Percentiles rank a stretch among this genome's conserved stretches.
These are phyloP conservation scores for Trypanosoma avium DNA, from an alignment of 208 protist genomes.

Conservation along the genomic window DNA sequence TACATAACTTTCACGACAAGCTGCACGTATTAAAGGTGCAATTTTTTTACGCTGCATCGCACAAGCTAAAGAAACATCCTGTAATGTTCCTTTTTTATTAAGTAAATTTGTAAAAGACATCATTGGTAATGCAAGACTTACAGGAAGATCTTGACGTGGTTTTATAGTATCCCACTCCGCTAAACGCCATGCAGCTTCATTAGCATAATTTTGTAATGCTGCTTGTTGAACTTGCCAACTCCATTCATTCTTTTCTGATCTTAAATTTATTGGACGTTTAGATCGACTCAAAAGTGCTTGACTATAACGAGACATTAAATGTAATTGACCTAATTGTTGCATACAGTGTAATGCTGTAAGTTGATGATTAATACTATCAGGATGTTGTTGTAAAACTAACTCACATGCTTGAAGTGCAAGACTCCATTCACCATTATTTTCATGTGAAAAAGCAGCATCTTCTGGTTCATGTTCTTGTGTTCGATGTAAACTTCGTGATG, in stretches of 20 bases:
- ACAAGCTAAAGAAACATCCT: conserved; percentile 20
- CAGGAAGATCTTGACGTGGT: conserved; percentile 28
- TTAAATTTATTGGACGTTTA: background rate
- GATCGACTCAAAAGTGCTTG: conserved; percentile 26
- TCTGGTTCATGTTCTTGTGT: conserved; percentile 34
- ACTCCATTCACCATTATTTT: conserved; percentile 87
- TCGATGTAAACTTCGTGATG: conserved; percentile 70
- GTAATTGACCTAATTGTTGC: conserved; percentile 81
- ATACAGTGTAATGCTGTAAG: conserved; percentile 81
- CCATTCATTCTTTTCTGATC: background rate
- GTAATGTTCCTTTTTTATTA: conserved; percentile 8
- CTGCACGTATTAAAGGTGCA: conserved; percentile 42
- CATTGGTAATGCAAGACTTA: conserved; percentile 47
- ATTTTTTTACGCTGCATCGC: conserved; percentile 48
- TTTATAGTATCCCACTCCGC: conserved; percentile 75
- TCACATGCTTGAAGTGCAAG: conserved; percentile 72
- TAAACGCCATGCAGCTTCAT: conserved; percentile 86
- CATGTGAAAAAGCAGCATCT: conserved; percentile 74
- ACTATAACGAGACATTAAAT: conserved; percentile 81
- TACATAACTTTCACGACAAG: conserved; percentile 68
- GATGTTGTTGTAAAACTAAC: conserved; percentile 74
- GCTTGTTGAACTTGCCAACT: conserved; percentile 17
- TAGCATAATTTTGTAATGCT: conserved; percentile 73
- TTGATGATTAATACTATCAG: conserved; percentile 66
- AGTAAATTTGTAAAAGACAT: conserved; percentile 23